These are phyloP conservation scores for Trypanosoma grayi DNA, from an alignment of 208 protist genomes.

Conservation along the genomic window DNA sequence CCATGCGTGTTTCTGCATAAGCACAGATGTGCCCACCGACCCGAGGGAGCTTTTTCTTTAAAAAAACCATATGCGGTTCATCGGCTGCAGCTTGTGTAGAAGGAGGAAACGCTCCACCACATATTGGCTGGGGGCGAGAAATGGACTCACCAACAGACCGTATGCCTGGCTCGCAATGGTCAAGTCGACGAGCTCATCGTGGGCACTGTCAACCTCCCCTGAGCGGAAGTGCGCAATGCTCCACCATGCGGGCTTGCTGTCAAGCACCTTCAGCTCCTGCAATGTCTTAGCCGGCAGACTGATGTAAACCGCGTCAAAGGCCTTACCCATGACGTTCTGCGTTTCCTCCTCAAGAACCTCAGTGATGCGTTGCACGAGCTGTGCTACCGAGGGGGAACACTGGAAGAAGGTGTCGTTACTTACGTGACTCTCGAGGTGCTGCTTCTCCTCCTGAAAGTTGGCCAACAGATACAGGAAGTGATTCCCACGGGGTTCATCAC, in stretches of 20 bases:
- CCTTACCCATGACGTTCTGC: neutral
- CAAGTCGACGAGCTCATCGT: constrained; percentile 39
- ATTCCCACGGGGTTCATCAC: constrained; percentile 23
- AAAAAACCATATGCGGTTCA: constrained; percentile 37
- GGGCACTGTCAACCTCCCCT: constrained; percentile 15
- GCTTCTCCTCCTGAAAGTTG: constrained; percentile 30
- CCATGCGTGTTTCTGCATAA: neutral
- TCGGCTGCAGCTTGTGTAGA: constrained; percentile 26
- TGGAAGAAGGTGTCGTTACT: constrained; percentile 25
- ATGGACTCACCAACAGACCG: constrained; percentile 41
- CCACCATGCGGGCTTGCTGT: constrained; percentile 16
- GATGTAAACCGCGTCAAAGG: constrained; percentile 38
- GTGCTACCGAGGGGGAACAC: constrained; percentile 34
- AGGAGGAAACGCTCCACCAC: constrained; percentile 53
- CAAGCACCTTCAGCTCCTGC: constrained; percentile 27
- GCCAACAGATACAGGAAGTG: constrained; percentile 49
- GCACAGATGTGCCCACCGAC: neutral
- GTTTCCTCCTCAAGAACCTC: constrained; percentile 22
- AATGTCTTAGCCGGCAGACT: constrained; percentile 22
- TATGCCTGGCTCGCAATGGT: constrained; percentile 36
- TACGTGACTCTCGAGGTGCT: constrained; percentile 19
- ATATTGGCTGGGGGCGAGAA: constrained; percentile 33
- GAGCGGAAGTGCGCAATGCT: constrained; percentile 21
- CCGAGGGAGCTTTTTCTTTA: constrained; percentile 13
- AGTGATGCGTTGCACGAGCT: constrained; percentile 24